These are phyloP conservation scores for Penicillium pancosmium DNA, from an alignment of 495 filamentous ascomycete genomes.

Conservation along the genomic window DNA sequence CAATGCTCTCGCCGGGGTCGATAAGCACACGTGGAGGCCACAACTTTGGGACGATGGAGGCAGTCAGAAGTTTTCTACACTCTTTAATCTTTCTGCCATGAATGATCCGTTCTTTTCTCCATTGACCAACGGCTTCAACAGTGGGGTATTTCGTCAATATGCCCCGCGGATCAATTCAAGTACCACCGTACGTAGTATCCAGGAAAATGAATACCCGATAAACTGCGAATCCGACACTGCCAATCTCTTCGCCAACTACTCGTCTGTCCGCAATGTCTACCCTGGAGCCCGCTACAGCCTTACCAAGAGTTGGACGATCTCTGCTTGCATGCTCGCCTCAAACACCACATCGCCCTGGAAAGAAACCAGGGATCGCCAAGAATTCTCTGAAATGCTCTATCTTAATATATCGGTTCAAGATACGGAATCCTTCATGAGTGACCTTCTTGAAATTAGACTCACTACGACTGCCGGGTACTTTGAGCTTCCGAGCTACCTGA, in stretches of 20 bases:
- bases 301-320: not conserved
- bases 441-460: conserved; percentile 18
- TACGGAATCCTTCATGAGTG: not conserved
- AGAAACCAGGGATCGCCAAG: conserved; percentile 17
- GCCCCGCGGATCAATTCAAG: conserved; percentile 30
- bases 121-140: conserved; percentile 21
- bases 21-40: conserved; percentile 9
- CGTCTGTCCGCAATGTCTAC: not conserved
- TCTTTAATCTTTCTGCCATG: conserved; percentile 11
- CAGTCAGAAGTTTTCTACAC: conserved; percentile 5
- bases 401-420: conserved; percentile 9
- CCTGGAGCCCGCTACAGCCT: not conserved
- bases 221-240: not conserved
- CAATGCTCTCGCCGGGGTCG: conserved; percentile 11
- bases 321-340: not conserved
- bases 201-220: not conserved
- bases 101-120: conserved; percentile 20
- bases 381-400: conserved; percentile 24
- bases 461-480: conserved; percentile 37
- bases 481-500: conserved; percentile 36
- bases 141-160: conserved; percentile 27
- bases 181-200: conserved; percentile 1
- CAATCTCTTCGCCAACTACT: not conserved
- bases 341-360: conserved; percentile 18
- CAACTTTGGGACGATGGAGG: conserved; percentile 16